Evolutionary conservation across 2,329 filamentous ascomycete genomes (phyloP).

Genomic region (Ciborinia camelliae): DNA sequence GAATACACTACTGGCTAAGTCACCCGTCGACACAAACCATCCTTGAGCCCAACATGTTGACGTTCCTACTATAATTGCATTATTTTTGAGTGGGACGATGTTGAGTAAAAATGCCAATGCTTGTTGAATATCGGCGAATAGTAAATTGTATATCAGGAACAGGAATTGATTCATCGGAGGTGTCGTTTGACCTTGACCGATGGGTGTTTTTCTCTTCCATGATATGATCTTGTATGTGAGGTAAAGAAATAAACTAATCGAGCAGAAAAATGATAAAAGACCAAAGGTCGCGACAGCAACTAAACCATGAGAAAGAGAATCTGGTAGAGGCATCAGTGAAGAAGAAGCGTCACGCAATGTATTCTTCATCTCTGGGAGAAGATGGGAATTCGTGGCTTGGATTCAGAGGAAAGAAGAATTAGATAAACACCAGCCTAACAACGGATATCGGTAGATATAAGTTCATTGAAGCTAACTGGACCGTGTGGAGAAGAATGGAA

Average conservation of each 20-base stretch:
- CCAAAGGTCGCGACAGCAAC: conserved; percentile 45
- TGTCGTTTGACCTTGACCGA: conserved; percentile 2
- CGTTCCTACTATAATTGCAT: conserved; percentile 53
- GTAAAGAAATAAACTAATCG: conserved; percentile 42
- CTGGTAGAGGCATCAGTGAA: conserved; percentile 33
- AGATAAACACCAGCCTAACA: not conserved
- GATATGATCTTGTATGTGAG: conserved; percentile 41
- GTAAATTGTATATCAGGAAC: conserved; percentile 65
- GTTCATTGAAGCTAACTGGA: not conserved
- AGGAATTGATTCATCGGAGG: conserved; percentile 61
- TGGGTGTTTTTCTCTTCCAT: conserved; percentile 27
- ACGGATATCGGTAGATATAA: conserved; percentile 1
- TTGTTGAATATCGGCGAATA: conserved; percentile 66
- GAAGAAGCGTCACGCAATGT: conserved; percentile 24
- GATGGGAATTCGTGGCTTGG: not conserved
- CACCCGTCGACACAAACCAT: conserved; percentile 65
- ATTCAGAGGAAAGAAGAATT: not conserved
- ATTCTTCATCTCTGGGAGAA: not conserved
- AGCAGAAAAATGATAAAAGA: conserved; percentile 46
- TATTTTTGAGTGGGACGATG: conserved; percentile 52
- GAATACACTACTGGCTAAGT: conserved; percentile 63
- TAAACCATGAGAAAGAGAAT: conserved; percentile 40
- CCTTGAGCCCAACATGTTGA: conserved; percentile 60
- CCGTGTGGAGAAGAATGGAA: not conserved
- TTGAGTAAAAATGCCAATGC: conserved; percentile 62